phyloP scores from a whole-genome alignment of 495 filamentous ascomycete genomes.

The Podospora fimiseda region DNA sequence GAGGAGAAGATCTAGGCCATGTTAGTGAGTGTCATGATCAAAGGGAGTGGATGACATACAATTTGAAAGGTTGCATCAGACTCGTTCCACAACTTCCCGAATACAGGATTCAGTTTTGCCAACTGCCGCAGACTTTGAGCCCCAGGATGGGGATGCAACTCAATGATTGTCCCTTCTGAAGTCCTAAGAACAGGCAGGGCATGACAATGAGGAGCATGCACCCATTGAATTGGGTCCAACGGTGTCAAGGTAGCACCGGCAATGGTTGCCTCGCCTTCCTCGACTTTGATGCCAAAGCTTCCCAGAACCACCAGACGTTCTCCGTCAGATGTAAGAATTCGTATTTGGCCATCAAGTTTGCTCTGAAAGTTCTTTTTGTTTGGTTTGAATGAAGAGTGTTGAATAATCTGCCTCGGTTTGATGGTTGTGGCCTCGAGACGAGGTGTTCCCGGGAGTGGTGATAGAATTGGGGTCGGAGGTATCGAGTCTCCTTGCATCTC shows the following conservation, averaged over 20 bases:
- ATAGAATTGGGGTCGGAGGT: background rate
- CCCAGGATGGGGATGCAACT: constrained; percentile 45
- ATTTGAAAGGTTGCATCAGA: constrained; percentile 35
- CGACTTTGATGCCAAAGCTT: constrained; percentile 65
- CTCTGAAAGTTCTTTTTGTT: constrained; percentile 36
- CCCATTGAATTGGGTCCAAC: constrained; percentile 47
- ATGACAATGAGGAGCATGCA: constrained; percentile 71
- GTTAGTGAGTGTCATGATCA: constrained; percentile 8
- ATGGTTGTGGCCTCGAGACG: background rate
- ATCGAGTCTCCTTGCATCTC: background rate
- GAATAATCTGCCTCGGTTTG: background rate
- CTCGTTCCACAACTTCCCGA: constrained; percentile 69
- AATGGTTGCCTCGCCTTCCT: constrained; percentile 51
- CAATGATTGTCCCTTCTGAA: constrained; percentile 42
- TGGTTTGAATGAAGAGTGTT: constrained; percentile 40
- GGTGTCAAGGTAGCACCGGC: constrained; percentile 59
- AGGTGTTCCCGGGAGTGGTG: background rate
- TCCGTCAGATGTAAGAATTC: background rate
- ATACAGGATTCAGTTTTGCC: constrained; percentile 58
- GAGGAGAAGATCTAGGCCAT: constrained; percentile 41
- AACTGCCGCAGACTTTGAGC: constrained; percentile 52
- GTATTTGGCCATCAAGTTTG: constrained; percentile 28
- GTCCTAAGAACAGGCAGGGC: constrained; percentile 66
- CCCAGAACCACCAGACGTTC: constrained; percentile 65
- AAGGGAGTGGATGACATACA: constrained; percentile 16